These are phyloP conservation scores for Orobanche coerulescens DNA, from an alignment of 257 asterid genomes.

Conservation along the genomic window DNA sequence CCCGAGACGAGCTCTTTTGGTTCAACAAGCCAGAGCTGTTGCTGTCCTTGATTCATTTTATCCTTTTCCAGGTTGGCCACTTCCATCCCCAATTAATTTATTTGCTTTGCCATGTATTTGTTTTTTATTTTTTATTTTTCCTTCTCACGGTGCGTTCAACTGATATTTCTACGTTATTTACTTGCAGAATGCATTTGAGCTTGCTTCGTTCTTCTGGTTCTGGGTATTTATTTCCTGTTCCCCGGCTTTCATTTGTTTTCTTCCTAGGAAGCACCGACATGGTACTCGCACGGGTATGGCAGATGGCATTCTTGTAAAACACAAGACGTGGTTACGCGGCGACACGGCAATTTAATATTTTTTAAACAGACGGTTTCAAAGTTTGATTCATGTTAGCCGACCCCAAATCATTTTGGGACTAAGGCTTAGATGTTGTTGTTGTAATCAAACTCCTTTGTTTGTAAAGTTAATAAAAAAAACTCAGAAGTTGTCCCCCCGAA, in stretches of 20 bases:
- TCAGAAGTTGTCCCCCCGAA: too few species aligned
- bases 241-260: background rate
- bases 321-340: too few species aligned
- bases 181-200: slow-evolving; percentile 56
- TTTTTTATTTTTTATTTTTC: background rate
- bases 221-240: slow-evolving; percentile 54
- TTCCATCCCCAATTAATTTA: background rate
- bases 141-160: slow-evolving; percentile 41
- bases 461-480: too few species aligned
- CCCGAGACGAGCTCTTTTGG: slow-evolving; percentile 93
- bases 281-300: too few species aligned
- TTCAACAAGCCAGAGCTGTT: slow-evolving; percentile 81
- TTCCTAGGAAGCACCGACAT: too few species aligned
- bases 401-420: too few species aligned
- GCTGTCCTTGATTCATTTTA: slow-evolving; percentile 72
- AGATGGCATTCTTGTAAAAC: too few species aligned
- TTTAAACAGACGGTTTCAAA: too few species aligned
- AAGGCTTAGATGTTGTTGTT: too few species aligned
- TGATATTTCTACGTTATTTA: background rate
- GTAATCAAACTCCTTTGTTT: too few species aligned
- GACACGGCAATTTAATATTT: too few species aligned
- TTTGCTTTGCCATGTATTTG: background rate
- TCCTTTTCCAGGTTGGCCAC: slow-evolving; percentile 84
- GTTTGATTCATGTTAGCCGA: too few species aligned
- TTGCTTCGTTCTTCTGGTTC: slow-evolving; percentile 98